Evolutionary conservation across 495 filamentous ascomycete genomes (phyloP).

Genomic region (Penicillium manginii): DNA sequence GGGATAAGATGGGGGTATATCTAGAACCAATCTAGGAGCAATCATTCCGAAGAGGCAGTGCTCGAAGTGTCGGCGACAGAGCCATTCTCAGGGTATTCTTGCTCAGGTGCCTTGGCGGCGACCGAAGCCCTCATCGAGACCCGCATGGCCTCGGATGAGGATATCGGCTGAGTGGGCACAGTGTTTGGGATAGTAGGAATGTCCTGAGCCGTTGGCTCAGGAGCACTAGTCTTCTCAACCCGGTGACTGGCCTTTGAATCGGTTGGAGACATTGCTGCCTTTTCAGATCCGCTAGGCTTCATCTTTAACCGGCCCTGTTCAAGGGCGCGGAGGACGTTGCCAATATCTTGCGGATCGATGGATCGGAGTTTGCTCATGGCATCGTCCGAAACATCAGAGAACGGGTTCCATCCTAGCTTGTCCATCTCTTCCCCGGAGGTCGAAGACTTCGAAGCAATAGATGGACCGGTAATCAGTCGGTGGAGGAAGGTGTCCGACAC

Average conservation of each 20-base stretch:
- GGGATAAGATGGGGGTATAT: neutral
- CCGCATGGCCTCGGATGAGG: constrained; percentile 21
- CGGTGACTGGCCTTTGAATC: constrained; percentile 32
- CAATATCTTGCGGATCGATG: constrained; percentile 43
- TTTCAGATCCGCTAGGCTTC: constrained; percentile 39
- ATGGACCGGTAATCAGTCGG: constrained; percentile 35
- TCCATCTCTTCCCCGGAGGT: constrained; percentile 42
- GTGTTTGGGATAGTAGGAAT: constrained; percentile 29
- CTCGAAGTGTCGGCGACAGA: neutral
- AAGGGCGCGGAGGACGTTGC: constrained; percentile 38
- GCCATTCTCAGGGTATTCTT: neutral
- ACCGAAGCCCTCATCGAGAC: constrained; percentile 5
- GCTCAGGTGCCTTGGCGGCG: neutral
- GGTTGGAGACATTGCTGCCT: constrained; percentile 36
- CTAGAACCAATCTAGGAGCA: neutral
- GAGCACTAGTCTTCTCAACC: constrained; percentile 17
- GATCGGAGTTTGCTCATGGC: constrained; percentile 44
- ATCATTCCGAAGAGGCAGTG: constrained; percentile 3
- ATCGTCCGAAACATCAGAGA: constrained; percentile 44
- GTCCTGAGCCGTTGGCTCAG: constrained; percentile 25
- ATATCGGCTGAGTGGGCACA: constrained; percentile 40
- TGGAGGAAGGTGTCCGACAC: constrained; percentile 41
- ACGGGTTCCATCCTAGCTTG: constrained; percentile 45
- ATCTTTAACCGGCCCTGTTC: constrained; percentile 41
- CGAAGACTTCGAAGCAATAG: constrained; percentile 41